Evolutionary conservation across 192 early-diverging fungal genomes (phyloP), one percentile per base, ranked within the genome.

Genomic region (Phycomyces blakesleeanus): DNA sequence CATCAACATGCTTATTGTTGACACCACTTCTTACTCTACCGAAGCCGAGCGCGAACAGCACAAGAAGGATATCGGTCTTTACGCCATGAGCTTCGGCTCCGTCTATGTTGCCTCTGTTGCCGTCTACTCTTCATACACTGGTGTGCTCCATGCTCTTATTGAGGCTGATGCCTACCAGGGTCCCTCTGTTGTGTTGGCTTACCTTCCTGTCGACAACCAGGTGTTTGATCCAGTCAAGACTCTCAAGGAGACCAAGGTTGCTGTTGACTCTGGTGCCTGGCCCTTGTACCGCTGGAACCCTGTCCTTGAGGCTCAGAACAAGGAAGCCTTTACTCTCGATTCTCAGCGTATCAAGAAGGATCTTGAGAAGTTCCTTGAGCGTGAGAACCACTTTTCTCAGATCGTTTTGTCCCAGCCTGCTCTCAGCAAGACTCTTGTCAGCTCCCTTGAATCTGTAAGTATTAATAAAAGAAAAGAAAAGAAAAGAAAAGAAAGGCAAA

Each of bases 271-370:
- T 53, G 94, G 93, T 22, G 84, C 89, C 60, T 97, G 94, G 93
- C 91, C 96, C 18, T 76, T 98, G 51, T 98, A 95, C 83, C 88
- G 96, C 66, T 98, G 92, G 92, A 89, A 93, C 72, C 95, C 95
- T 57, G 59, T 76, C 4, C 54, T 81, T 39, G 79, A 83, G 16
- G 76, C 76, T 27, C 70, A 82, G 68, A 76, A 76, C 24, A 76
- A 87, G 59, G 85, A 84, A 59, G 76, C 80, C 26, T 90, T 93
- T 70, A 53, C 64, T n/a, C 68, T 87, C 41, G 89, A 87, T 79
- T 92, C 92, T 70, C 77, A 89, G 71, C 84, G 88, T 71, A 78
- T 93, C 79, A 90, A 85, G 73, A 78, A 81, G 34, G 88, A 93
- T 63, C 73, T 98, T 24, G 74, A 87, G 57, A 80, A 84, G 51